phyloP scores from a whole-genome alignment of 2,329 filamentous ascomycete species.

The Penicillium sp. region DNA sequence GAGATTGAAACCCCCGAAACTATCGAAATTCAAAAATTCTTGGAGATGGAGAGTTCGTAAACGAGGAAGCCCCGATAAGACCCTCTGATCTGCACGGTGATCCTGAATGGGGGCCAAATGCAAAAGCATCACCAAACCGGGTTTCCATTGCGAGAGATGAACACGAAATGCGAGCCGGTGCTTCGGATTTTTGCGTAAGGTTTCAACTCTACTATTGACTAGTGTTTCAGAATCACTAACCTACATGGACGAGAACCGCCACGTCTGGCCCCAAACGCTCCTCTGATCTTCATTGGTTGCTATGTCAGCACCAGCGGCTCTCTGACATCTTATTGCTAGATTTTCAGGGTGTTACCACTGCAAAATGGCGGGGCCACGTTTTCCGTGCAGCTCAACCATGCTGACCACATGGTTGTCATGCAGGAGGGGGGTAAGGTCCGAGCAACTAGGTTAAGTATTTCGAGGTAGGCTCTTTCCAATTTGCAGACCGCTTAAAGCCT shows the following conservation, averaged over 20 bases:
- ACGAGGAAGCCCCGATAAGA: not conserved
- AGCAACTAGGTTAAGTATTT: not conserved
- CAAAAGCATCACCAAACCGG: not conserved
- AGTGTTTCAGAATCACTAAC: not conserved
- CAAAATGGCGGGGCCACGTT: constrained; percentile 10
- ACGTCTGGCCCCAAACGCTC: not conserved
- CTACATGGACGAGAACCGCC: not conserved
- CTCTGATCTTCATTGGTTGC: not conserved
- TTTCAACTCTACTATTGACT: not conserved
- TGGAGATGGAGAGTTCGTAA: not conserved
- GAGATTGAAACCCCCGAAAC: not conserved
- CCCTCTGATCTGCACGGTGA: not conserved
- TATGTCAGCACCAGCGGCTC: not conserved
- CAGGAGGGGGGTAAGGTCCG: constrained; percentile 4
- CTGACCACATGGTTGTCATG: constrained; percentile 17
- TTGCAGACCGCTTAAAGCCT: not conserved
- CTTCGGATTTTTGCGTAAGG: not conserved
- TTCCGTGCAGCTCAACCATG: constrained; percentile 5
- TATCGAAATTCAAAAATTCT: not conserved
- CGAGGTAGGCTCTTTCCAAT: not conserved
- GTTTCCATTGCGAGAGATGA: not conserved
- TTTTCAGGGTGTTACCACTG: not conserved
- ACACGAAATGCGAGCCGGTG: not conserved
- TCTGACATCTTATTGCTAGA: not conserved
- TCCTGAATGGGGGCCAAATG: not conserved